phyloP scores from a whole-genome alignment of 306 rosid species.

The Cicer judaicum region DNA sequence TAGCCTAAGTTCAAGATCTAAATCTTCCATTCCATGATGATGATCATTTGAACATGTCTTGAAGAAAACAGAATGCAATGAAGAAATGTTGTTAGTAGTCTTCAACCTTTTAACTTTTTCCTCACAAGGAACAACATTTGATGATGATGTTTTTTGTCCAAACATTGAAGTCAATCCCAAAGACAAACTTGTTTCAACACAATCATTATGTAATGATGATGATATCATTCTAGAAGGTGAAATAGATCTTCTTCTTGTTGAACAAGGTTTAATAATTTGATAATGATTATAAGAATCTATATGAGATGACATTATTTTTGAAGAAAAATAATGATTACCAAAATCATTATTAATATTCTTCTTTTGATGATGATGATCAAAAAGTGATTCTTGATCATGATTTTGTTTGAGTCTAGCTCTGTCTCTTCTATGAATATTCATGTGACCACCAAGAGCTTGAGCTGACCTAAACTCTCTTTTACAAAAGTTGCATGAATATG shows the following conservation, averaged over 20 bases:
- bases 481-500: conserved; percentile 83
- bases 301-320: conserved; percentile 22
- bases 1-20: conserved; percentile 96
- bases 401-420: conserved; percentile 79
- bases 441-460: conserved; percentile 98
- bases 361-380: too few species aligned
- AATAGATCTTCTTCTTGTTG: conserved; percentile 18
- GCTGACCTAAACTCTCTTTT: conserved; percentile 88
- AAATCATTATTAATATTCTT: too few species aligned
- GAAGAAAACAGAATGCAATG: conserved; percentile 43
- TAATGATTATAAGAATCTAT: too few species aligned
- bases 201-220: not conserved
- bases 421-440: conserved; percentile 93
- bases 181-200: conserved; percentile 64
- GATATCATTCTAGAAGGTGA: conserved; percentile 8
- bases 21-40: conserved; percentile 54
- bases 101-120: conserved; percentile 57
- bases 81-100: conserved; percentile 40
- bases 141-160: conserved; percentile 42
- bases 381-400: too few species aligned
- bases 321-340: conserved; percentile 37
- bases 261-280: not conserved
- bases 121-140: conserved; percentile 20
- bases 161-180: conserved; percentile 57
- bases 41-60: conserved; percentile 51